Evolutionary conservation across 306 rosid species (phyloP).

Genomic region (Quercus cerris): DNA sequence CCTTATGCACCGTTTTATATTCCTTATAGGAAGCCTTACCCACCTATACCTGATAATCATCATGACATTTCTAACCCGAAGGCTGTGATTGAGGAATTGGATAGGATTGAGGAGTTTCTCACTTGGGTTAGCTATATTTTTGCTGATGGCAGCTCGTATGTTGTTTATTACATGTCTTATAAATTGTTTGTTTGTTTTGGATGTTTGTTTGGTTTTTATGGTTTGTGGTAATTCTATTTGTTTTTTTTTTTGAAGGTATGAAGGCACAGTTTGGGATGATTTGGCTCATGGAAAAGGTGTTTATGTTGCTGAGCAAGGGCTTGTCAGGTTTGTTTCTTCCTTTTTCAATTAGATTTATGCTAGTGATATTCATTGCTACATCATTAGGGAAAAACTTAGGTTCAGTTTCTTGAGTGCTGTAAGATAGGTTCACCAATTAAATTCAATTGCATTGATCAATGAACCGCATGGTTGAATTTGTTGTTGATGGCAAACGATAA

Average conservation of each 20-base stretch:
- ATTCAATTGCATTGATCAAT: too few relatives aligned
- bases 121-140: constrained; percentile 90
- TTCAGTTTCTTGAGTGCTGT: too few relatives aligned
- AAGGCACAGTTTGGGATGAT: constrained; percentile 98
- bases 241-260: constrained; percentile 55
- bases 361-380: too few relatives aligned
- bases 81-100: constrained; percentile 72
- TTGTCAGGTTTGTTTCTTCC: constrained; percentile 68
- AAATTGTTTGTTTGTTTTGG: neutral
- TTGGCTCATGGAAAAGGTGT: constrained; percentile 96
- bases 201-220: neutral
- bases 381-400: too few relatives aligned
- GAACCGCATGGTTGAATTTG: too few relatives aligned
- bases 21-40: constrained; percentile 62
- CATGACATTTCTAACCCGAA: constrained; percentile 46
- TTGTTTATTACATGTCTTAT: neutral
- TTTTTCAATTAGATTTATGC: too few relatives aligned
- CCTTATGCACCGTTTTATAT: constrained; percentile 79
- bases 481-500: too few relatives aligned
- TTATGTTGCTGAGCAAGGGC: constrained; percentile 52
- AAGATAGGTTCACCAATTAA: too few relatives aligned
- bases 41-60: constrained; percentile 58
- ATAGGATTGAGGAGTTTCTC: constrained; percentile 94
- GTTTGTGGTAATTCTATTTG: neutral
- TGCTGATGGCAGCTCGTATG: constrained; percentile 84